Conservation (phyloP, 441 rosid species). For the Pelargonium citronellum region DNA sequence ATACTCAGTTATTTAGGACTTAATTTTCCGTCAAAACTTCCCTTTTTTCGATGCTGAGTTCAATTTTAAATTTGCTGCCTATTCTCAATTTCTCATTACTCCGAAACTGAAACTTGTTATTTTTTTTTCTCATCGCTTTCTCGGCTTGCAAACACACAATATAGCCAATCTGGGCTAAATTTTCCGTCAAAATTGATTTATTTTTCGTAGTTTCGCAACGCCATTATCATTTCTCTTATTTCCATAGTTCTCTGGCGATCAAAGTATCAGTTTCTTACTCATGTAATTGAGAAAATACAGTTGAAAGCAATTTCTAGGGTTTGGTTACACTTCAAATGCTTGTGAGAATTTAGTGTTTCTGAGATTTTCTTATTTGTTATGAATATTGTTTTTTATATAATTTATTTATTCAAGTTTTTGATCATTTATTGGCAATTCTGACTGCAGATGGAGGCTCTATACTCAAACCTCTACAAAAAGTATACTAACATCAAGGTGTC, state of each 20-base stretch:
- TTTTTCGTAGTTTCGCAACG: not conserved
- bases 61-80: no score
- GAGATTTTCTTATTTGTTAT: not conserved
- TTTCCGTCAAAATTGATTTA: not conserved
- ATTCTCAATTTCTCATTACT: no score
- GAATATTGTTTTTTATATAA: not conserved
- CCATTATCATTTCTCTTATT: not conserved
- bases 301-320: not conserved
- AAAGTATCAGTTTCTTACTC: not conserved
- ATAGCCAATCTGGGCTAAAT: not conserved
- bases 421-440: not conserved
- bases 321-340: not conserved
- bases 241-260: not conserved
- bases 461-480: constrained; percentile 63
- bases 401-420: not conserved
- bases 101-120: no score
- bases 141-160: no score
- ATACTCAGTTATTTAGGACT: no score
- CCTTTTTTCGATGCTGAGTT: no score
- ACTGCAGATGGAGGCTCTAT: constrained; percentile 60
- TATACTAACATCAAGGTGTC: constrained; percentile 60
- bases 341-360: not conserved
- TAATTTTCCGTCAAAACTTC: no score
- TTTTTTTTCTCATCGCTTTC: no score
- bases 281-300: not conserved